Percentiles rank a stretch among this genome's conserved stretches.
Evolutionary conservation across 2,329 filamentous ascomycete species (phyloP).

Genomic region (Nannizzia gypsea): DNA sequence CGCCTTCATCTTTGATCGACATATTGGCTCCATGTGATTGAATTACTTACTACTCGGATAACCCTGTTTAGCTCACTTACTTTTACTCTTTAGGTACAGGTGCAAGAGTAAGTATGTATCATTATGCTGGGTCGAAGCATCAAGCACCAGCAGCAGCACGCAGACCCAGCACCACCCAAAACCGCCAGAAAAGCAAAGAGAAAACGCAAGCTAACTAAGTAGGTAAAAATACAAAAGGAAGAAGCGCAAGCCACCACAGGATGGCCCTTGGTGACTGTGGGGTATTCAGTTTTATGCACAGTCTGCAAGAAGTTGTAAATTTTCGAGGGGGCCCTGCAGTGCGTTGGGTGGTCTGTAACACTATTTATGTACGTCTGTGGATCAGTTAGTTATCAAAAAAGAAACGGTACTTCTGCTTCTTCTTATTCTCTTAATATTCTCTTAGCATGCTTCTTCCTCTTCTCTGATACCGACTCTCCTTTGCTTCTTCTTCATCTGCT

Average conservation of each 20-base stretch:
- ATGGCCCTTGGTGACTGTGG: slow-evolving; percentile 3
- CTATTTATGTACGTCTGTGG: slow-evolving; percentile 2
- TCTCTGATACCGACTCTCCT: too few species aligned
- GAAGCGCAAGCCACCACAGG: not conserved
- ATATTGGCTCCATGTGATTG: slow-evolving; percentile 5
- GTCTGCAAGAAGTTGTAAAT: not conserved
- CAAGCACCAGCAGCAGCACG: not conserved
- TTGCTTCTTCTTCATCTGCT: not conserved
- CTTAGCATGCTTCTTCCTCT: too few species aligned
- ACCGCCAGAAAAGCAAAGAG: too few species aligned
- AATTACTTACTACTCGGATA: not conserved
- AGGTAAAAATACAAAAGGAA: not conserved
- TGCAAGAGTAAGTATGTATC: not conserved
- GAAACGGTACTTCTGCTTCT: not conserved
- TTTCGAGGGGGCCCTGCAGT: not conserved
- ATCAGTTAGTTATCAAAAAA: not conserved
- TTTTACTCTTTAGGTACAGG: not conserved
- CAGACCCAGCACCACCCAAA: not conserved
- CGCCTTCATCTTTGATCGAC: not conserved
- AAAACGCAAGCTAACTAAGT: too few species aligned
- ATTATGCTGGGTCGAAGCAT: too few species aligned
- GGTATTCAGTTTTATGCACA: slow-evolving; percentile 2
- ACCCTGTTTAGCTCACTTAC: slow-evolving; percentile 2
- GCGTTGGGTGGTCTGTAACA: slow-evolving; percentile 3
- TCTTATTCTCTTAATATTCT: not conserved